Evolutionary conservation across 208 protist genomes (phyloP), one percentile per base, ranked within the genome.

Genomic region (Blastocrithidia nonstop): DNA sequence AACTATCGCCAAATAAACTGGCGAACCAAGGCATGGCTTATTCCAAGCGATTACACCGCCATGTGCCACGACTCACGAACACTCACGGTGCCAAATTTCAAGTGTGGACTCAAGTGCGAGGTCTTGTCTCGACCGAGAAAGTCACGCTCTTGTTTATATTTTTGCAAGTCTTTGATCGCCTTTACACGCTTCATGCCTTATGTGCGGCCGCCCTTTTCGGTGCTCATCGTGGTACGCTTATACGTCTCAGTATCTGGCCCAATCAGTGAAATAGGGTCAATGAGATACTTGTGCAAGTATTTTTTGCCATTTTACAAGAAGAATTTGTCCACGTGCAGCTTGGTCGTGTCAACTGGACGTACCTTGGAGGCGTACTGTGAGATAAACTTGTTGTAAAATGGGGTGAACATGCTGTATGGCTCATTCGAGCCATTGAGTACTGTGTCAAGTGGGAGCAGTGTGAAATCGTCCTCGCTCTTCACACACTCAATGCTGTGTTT

Each of bases 1-100:
- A 88, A 88, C 56, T 88, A 70, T 3, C 70, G 54, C 78, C 78
- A 88, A 19, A 81, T 44, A 16, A 88, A 60, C 45, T 88, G 73
- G 6, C 71, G 61, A 8, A 50, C 61, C 50, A 83, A 73, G 6
- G 45, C 9, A 49, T 80, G 67, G 0, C 23, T n/a, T 19, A n/a
- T 38, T 19, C 78, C 78, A 3, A 81, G 46, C 7, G 47, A 23
- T 15, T 43, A 16, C 19, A 68, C 56, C 7, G 57, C 37, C 4
- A 45, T 21, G 11, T 71, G 45, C 66, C 68, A 83, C 21, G 57
- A 63, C 53, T 88, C 78, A 5, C 78, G 70, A 16, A 65, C 52
- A 11, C 71, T 82, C 9, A 88, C 58, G 7, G 69, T 76, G 35
- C 78, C 78, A 55, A 81, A 88, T 54, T 88, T 88, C 28, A 88